Evolutionary conservation across 495 filamentous ascomycete genomes (phyloP), one percentile per base, ranked within the genome.

Genomic region (Aspergillus bridgeri): DNA sequence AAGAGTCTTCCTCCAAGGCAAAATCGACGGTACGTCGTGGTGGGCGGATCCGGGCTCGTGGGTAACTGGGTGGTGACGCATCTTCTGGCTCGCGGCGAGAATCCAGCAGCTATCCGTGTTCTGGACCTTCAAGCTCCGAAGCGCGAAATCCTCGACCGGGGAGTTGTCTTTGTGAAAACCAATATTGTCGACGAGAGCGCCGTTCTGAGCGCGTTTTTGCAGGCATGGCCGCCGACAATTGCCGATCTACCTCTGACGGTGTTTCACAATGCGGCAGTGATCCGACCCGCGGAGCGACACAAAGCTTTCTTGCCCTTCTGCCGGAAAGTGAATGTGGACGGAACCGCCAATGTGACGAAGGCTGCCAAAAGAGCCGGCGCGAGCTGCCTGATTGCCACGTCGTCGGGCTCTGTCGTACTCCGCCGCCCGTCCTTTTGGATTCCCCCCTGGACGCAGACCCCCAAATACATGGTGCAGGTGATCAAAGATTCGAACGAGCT

Each of bases 11-110:
- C 82, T 7, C 80, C 81, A 2, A 79, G 73, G 51, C 76, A 80
- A 61, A 67, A 75, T 13, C 73, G 83, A 11, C 77, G 81, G 15
- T 86, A 86, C 68, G 64, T 86, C 46, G 67, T 85, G 22, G 78
- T 84, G 21, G 83, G 83, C 51, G 83, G 83, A 44, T 75, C 79
- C 8, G 81, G 80, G 1, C 77, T 84, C 19, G 81, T 86, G 27
- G 83, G 82, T 0, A 78, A 79, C 24, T 80, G 81, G 65, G 81
- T 85, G 25, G 73, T 82, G 33, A 61, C 77, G 24, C 79, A 82
- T 56, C 71, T 85, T 8, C 72, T 84, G 13, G 69, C 73, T n/a
- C 79, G 80, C 11, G 81, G 82, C 27, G 77, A 85, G 57, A 57
- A 74, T 6, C 75, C 82, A 3, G 69, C 77, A 44, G 77, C 77